Conservation (phyloP, 2,329 filamentous ascomycete genomes). For the Aureobasidium leucospermi region DNA sequence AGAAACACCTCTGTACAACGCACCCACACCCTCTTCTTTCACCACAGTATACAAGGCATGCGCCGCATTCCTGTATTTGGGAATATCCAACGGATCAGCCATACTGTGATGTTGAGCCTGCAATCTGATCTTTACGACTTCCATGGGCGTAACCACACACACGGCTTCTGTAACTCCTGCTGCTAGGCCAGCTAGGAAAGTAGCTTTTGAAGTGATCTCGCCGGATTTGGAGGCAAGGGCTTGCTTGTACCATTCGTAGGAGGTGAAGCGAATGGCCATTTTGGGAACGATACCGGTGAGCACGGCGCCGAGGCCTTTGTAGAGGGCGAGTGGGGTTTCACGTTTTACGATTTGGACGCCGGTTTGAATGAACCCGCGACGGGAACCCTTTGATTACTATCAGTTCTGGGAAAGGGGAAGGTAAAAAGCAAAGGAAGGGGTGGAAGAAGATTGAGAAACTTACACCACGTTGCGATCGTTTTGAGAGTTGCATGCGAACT, state of each 20-base stretch:
- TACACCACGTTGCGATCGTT: conserved; percentile 73
- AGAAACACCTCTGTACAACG: conserved; percentile 87
- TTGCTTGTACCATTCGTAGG: conserved; percentile 93
- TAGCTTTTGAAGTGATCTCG: conserved; percentile 60
- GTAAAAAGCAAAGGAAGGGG: too few relatives aligned
- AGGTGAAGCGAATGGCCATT: conserved; percentile 98
- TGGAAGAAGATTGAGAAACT: conserved; percentile 23
- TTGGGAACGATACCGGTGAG: conserved; percentile 95
- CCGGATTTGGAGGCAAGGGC: conserved; percentile 61
- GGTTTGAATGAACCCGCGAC: conserved; percentile 80
- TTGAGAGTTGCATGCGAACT: conserved; percentile 97
- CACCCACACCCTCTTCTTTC: conserved; percentile 79
- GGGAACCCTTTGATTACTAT: conserved; percentile 49
- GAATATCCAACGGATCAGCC: conserved; percentile 90
- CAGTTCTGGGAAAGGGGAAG: too few relatives aligned
- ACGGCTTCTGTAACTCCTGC: conserved; percentile 96
- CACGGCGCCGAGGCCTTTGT: conserved; percentile 97
- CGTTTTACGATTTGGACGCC: conserved; percentile 78
- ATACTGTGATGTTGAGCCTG: conserved; percentile 98
- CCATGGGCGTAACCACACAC: conserved; percentile 94
- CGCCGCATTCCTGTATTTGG: conserved; percentile 94
- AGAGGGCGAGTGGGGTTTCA: conserved; percentile 86
- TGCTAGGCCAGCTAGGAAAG: conserved; percentile 75
- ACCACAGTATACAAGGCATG: conserved; percentile 79
- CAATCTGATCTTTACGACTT: conserved; percentile 96